Base-by-base conservation (phyloP, 2,329 filamentous ascomycete genomes). In the Aspergillus ruber region DNA sequence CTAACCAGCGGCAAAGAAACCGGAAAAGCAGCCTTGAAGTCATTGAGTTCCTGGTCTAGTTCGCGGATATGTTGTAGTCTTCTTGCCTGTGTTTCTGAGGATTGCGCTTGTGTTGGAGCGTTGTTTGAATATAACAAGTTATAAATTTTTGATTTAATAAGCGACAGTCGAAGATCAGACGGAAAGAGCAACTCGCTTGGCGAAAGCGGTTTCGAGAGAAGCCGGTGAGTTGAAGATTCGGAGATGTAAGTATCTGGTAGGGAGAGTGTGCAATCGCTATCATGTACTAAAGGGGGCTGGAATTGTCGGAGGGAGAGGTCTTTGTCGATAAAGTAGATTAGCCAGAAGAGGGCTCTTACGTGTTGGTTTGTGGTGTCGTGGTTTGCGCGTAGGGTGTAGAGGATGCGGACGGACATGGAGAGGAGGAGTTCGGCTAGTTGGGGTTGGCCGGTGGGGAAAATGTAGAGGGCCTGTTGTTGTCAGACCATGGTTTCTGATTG, bases 61-160 rank as follows among this genome's bases (percentile, higher is more conserved):
- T 58, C 55, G 17, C 59, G 56, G 13, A 61, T 58, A 29, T 53
- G 43, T 15, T 60, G 55, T 10, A 61, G 45, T 7, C 54, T 44
- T 20, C 52, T 42, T 2, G 58, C 55, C 40, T 59, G 54, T 12
- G 10, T 5, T 29, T 29, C 25, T 29, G 25, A 29, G 25, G 25
- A 29, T 29, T 29, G 25, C 0, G 56, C 45, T 5, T 54, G 49
- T 1, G 35, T n/a, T 8, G 43, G 44, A 17, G 46, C 52, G 4
- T 55, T 23, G 1, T 43, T 45, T 0, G 59, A 61, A 33, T 59
- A 59, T 0, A 61, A 48, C 1, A 56, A 44, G 6, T 39, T 41
- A 10, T 58, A 51, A 18, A 61, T 54, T 32, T 51, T 58, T 6
- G 56, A 56, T 48, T 61, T 60, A 6, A 61, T 51, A 3, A 60